These are phyloP conservation scores for Apiotrichum brassicae DNA, from an alignment of 1,284 basidiomycete genomes.

Conservation along the genomic window DNA sequence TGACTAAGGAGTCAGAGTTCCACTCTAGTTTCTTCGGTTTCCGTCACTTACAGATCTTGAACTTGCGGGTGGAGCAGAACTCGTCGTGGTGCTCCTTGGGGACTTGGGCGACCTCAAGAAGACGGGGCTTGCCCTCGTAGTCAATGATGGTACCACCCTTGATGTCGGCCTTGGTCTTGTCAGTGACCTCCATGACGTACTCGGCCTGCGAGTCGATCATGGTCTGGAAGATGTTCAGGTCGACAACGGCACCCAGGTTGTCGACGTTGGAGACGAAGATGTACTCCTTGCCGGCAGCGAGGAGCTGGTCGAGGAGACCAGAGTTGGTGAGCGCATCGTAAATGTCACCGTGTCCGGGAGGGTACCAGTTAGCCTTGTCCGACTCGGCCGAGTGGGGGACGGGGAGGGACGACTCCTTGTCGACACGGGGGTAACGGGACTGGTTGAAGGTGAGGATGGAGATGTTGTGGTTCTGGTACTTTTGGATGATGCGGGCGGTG, in stretches of 20 bases:
- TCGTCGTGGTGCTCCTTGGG: constrained; percentile 97
- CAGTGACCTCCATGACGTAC: constrained; percentile 98
- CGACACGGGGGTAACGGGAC: constrained; percentile 95
- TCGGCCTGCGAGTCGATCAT: constrained; percentile 83
- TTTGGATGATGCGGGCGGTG: constrained; percentile 96
- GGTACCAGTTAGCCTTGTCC: constrained; percentile 97
- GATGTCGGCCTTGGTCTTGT: constrained; percentile 99
- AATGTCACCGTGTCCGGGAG: constrained; percentile 93
- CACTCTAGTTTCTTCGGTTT: no score
- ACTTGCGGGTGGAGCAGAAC: constrained; percentile 81
- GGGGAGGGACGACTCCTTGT: constrained; percentile 88
- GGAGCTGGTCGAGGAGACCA: constrained; percentile 89
- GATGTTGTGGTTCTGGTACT: constrained; percentile 95
- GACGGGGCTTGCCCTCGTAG: constrained; percentile 86
- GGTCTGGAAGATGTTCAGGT: constrained; percentile 59
- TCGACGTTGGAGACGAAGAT: constrained; percentile 99
- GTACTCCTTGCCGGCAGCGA: constrained; percentile 96
- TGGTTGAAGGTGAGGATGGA: constrained; percentile 91
- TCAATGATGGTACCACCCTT: constrained; percentile 99
- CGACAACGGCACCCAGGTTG: constrained; percentile 94
- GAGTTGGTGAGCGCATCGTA: constrained; percentile 64
- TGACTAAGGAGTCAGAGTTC: constrained; percentile 24
- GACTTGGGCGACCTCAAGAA: constrained; percentile 98
- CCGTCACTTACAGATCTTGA: constrained; percentile 58
- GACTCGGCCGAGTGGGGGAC: constrained; percentile 77